Conservation (phyloP, 345 rosid species). For the Eucalyptus urophylla region DNA sequence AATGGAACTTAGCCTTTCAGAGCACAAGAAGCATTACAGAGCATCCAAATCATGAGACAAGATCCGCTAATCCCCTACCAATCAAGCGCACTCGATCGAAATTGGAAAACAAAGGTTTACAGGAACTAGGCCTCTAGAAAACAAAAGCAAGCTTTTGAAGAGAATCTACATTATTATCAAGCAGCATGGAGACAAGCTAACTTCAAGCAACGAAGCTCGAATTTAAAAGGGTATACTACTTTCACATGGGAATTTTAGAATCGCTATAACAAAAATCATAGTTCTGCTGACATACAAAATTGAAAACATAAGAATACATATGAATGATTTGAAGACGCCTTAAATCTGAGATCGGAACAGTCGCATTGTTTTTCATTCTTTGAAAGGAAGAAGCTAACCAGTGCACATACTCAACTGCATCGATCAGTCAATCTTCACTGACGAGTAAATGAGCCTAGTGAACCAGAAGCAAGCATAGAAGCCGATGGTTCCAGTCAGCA, state of each 20-base stretch:
- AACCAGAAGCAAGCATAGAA: constrained; percentile 32
- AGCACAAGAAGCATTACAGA: neutral
- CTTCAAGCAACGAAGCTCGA: neutral
- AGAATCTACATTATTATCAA: neutral
- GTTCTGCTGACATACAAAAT: neutral
- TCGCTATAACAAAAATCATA: neutral
- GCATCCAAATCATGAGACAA: neutral
- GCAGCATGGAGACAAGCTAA: neutral
- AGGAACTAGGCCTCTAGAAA: neutral
- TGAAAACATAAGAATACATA: neutral
- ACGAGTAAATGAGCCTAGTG: constrained; percentile 22
- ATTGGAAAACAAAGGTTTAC: neutral
- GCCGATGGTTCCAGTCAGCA: constrained; percentile 22
- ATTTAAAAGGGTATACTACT: neutral
- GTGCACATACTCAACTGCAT: neutral
- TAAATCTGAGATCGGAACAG: neutral
- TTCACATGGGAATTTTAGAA: neutral
- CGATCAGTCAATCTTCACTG: constrained; percentile 21
- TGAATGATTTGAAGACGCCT: neutral
- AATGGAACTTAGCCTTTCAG: neutral
- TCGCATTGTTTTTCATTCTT: neutral
- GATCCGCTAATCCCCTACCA: neutral
- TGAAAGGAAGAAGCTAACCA: neutral
- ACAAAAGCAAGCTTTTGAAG: neutral
- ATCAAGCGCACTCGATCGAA: neutral